Evolutionary conservation across 805 yeast genomes (phyloP).

Genomic region (Cyberlindnera euphorbiiphila): DNA sequence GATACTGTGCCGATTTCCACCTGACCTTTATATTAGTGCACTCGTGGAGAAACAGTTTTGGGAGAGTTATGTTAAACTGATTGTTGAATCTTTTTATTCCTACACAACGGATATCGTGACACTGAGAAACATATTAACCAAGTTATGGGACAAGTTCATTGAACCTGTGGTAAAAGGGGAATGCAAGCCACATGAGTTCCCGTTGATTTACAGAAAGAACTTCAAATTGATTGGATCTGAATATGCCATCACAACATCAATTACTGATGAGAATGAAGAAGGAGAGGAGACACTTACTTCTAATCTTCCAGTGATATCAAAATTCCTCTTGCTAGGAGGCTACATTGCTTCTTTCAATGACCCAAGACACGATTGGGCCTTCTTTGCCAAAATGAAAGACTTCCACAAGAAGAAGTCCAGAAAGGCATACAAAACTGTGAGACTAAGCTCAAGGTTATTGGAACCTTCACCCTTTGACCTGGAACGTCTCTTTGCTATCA

Average conservation of each 20-base stretch:
- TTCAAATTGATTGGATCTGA: slow-evolving; percentile 31
- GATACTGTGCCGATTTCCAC: slow-evolving; percentile 14
- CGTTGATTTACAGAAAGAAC: slow-evolving; percentile 29
- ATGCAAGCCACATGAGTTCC: slow-evolving; percentile 18
- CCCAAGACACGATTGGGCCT: slow-evolving; percentile 61
- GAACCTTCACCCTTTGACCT: slow-evolving; percentile 73
- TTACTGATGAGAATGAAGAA: slow-evolving; percentile 18
- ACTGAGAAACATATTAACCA: slow-evolving; percentile 17
- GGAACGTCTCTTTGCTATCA: slow-evolving; percentile 77
- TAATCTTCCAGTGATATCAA: slow-evolving; percentile 58
- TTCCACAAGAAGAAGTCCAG: slow-evolving; percentile 35
- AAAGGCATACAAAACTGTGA: slow-evolving; percentile 38
- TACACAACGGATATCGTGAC: slow-evolving; percentile 23
- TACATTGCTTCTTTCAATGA: slow-evolving; percentile 79
- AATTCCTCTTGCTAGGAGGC: slow-evolving; percentile 74
- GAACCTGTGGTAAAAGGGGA: slow-evolving; percentile 18
- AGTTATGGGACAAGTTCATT: slow-evolving; percentile 24
- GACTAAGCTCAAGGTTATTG: slow-evolving; percentile 53
- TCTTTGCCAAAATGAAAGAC: slow-evolving; percentile 62
- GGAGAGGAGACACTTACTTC: slow-evolving; percentile 20
- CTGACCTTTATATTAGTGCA: background rate
- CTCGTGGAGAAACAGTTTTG: slow-evolving; percentile 16
- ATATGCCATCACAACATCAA: slow-evolving; percentile 26
- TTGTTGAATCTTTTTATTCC: slow-evolving; percentile 24
- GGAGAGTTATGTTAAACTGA: slow-evolving; percentile 22